Conservation (phyloP, 768 basidiomycete genomes). For the Rossbeevera mucosa region DNA sequence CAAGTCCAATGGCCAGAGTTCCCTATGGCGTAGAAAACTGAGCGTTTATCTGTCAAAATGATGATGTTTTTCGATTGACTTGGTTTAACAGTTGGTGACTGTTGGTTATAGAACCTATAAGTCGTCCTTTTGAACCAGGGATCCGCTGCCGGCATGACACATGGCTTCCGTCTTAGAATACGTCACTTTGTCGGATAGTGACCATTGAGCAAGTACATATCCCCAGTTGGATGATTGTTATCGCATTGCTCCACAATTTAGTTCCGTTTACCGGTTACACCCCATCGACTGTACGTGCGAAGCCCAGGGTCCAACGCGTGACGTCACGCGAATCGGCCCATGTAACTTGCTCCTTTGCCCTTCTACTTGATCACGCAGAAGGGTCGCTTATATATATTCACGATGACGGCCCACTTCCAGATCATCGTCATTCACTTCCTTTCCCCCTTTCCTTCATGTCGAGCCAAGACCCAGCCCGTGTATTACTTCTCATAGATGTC, state of each 20-base stretch:
- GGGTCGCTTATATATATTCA: conserved; percentile 13
- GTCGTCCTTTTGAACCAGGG: not conserved
- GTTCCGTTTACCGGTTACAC: not conserved
- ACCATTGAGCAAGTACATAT: not conserved
- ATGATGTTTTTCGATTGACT: not conserved
- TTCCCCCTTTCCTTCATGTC: not conserved
- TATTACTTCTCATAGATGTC: conserved; percentile 57
- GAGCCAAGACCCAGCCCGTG: conserved; percentile 30
- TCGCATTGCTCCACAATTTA: not conserved
- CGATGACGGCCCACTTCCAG: not conserved
- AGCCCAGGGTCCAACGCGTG: conserved; percentile 10
- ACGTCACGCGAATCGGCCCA: conserved; percentile 18
- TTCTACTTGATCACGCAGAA: conserved; percentile 1
- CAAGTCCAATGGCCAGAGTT: not conserved
- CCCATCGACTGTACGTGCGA: not conserved
- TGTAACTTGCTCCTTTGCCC: not conserved
- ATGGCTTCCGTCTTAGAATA: not conserved
- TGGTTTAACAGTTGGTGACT: too few species aligned
- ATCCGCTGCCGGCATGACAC: not conserved
- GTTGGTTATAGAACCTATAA: not conserved
- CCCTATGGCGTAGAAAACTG: not conserved
- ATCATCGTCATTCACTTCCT: not conserved
- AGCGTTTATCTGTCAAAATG: not conserved
- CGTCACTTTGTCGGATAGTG: not conserved
- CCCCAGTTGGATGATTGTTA: not conserved